Percentiles rank a stretch among this genome's conserved stretches.
Conservation (phyloP, 331 rosid genomes). For the Pyracantha coccinea region DNA sequence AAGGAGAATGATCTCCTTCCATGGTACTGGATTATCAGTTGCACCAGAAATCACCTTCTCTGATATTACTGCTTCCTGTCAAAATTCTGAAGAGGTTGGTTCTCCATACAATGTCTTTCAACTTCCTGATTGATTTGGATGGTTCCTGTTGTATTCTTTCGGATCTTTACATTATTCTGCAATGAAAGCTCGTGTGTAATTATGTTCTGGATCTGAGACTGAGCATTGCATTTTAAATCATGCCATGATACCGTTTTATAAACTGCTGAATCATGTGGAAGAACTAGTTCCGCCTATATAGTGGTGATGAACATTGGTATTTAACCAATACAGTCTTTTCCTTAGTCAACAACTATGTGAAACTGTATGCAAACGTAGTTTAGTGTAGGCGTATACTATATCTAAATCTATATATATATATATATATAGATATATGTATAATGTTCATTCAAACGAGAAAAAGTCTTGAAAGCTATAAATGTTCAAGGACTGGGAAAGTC, state of each 20-base stretch:
- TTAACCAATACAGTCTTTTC: neutral
- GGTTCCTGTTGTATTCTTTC: neutral
- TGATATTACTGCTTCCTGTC: conserved; percentile 28
- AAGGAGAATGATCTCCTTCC: conserved; percentile 71
- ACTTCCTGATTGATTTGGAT: conserved; percentile 4
- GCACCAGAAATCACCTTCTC: conserved; percentile 64
- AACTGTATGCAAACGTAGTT: neutral
- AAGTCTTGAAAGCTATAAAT: neutral
- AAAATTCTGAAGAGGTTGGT: conserved; percentile 64
- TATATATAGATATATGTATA: too few species aligned
- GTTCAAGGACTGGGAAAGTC: neutral
- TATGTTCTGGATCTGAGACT: neutral
- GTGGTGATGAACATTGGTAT: neutral
- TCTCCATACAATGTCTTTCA: conserved; percentile 18
- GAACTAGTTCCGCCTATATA: neutral
- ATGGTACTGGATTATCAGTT: conserved; percentile 73
- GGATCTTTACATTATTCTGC: neutral
- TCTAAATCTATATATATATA: too few species aligned
- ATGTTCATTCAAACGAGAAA: neutral
- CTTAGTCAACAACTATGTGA: neutral
- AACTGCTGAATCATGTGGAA: neutral
- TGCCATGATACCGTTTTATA: neutral
- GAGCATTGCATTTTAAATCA: neutral
- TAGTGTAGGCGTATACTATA: neutral
- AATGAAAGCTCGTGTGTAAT: neutral